These are phyloP conservation scores for Fomitiporia mediterranea DNA, from an alignment of 1,284 basidiomycete genomes.

Conservation along the genomic window DNA sequence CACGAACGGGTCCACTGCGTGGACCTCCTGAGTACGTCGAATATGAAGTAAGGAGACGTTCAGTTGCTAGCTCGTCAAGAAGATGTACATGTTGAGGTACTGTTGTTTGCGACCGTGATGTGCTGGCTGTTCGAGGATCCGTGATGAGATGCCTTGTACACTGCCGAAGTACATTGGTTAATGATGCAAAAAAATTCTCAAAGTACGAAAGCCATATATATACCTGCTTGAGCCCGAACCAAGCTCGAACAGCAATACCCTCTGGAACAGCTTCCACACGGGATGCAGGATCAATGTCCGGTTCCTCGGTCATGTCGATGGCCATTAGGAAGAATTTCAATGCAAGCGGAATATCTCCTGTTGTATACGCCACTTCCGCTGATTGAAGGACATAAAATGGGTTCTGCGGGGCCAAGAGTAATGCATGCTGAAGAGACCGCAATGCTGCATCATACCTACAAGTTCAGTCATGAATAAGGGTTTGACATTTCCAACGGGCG, in stretches of 20 bases:
- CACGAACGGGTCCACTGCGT: constrained; percentile 13
- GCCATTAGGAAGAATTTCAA: constrained; percentile 80
- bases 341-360: constrained; percentile 69
- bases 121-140: constrained; percentile 31
- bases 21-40: constrained; percentile 15
- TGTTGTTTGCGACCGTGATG: constrained; percentile 53
- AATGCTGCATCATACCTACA: constrained; percentile 60
- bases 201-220: too few species aligned
- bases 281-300: constrained; percentile 37
- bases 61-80: constrained; percentile 69
- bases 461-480: constrained; percentile 6
- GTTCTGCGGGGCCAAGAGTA: constrained; percentile 82
- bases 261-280: constrained; percentile 42
- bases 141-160: constrained; percentile 52
- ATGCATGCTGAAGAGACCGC: constrained; percentile 74
- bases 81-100: constrained; percentile 47
- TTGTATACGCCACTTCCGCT: constrained; percentile 85
- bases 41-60: constrained; percentile 58
- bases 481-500: too few species aligned
- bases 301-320: constrained; percentile 77
- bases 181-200: too few species aligned
- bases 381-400: constrained; percentile 78
- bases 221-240: constrained; percentile 85
- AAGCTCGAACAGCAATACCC: constrained; percentile 65
- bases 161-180: constrained; percentile 30